Base-by-base conservation (phyloP, 192 early-diverging fungal species). In the Coemansia sp. region DNA sequence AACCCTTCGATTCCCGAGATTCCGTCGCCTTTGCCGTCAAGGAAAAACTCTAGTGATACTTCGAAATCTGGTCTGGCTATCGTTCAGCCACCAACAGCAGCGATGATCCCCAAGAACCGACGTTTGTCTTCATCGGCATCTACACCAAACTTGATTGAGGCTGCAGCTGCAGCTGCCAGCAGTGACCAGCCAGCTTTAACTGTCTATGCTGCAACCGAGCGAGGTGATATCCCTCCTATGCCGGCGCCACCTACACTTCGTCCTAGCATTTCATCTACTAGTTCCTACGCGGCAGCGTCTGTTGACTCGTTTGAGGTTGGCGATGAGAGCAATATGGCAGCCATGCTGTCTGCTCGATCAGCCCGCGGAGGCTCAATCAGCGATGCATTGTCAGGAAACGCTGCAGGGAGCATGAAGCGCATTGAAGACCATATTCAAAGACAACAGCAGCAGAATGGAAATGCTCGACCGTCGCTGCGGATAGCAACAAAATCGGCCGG, bases 1-100 rank as follows among this genome's bases (percentile, higher is more conserved):
- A 78, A 78, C 50, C 69, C 64, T 19, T 78, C 75, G 11, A 58
- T 71, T n/a, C 75, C 75, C 10, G 75, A 78, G 30, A 71, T 78
- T 39, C 64, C 58, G 14, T 57, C 71, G 9, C 54, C 71, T 1
- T 52, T 30, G 11, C 46, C 55, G n/a, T 45, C 71, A 13, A 42
- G 47, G 60, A 71, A 64, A 44, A 47, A 54, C 15, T 15, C 61
- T 7, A 46, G 24, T 4, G 69, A 78, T 3, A 43, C 52, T 15
- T 44, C 52, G 44, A 63, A 56, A 41, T 40, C 53, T 4, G 18
- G 24, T 7, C 47, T 43, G 9, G 57, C 42, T 12, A 25, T 43
- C 22, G 19, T 47, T 6, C 67, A 64, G 39, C 47, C 64, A 33
- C 61, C 67, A 9, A 40, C 37, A 18, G 44, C 37, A 0, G 23